Evolutionary conservation across 2,329 filamentous ascomycete genomes (phyloP), one percentile per base, ranked within the genome.

Genomic region (Pseudocercospora fuligena): DNA sequence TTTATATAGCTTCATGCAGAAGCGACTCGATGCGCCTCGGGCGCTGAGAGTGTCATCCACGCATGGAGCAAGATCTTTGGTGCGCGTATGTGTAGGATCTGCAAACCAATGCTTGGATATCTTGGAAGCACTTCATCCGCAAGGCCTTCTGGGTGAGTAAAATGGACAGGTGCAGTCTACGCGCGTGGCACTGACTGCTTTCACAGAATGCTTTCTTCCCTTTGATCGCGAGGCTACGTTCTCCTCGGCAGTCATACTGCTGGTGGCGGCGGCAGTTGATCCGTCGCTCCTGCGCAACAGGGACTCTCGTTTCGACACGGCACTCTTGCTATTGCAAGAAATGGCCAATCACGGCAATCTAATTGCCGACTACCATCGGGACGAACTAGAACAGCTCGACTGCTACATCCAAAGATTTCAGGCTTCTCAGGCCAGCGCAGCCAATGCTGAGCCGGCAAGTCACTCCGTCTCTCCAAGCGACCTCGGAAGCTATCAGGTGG

Each of bases 181-280:
- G 9, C n/a, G 23, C 23, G 27, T 19, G 19, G 27, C 7, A 36
- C 62, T 64, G 19, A 67, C 27, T 11, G 36, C 19, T 9, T 31
- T 2, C 7, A 27, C 57, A 69, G 71, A 73, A 59, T 69, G 68
- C 53, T 68, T 72, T 33, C 53, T 73, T 5, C 70, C 71, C 0
- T 73, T 73, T 40, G 71, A 73, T 54, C 62, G 68, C 12, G 71
- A 73, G 23, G 66, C 70, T 2, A 61, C 61, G 4, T 73, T 68
- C 58, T 70, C 69, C 36, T 70, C 71, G 1, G 66, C 68, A 5
- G 49, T 73, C 19, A 66, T 72, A 1, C 65, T 72, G 40, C 60
- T 65, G 29, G 63, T 72, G 9, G 70, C 71, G 8, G 63, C 67
- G 25, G 61, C 58, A 12, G 69, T 73, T 33, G 71, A 73, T 59